Evolutionary conservation across 2,329 filamentous ascomycete species (phyloP).

Genomic region (Pyrenochaeta sp.): DNA sequence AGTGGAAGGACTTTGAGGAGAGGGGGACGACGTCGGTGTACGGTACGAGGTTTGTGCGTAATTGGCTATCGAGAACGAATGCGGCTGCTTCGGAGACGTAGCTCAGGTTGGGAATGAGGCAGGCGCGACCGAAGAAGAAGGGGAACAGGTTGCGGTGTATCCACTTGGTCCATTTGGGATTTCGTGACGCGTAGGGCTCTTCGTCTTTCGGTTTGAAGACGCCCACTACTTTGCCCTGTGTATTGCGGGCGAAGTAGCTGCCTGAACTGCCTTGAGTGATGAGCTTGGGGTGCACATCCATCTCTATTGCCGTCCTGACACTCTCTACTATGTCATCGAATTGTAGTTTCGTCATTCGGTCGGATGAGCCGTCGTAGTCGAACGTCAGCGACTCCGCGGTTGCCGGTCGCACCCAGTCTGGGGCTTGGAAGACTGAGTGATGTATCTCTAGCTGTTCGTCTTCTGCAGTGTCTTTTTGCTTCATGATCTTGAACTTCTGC

Average conservation of each 20-base stretch:
- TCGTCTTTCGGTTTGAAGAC: slow-evolving; percentile 99
- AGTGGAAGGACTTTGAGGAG: slow-evolving; percentile 96
- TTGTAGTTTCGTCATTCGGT: slow-evolving; percentile 76
- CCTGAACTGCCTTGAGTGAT: slow-evolving; percentile 97
- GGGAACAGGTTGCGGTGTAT: slow-evolving; percentile 97
- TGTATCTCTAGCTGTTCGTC: slow-evolving; percentile 94
- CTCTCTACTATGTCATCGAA: slow-evolving; percentile 92
- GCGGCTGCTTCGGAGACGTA: slow-evolving; percentile 98
- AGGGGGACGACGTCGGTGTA: slow-evolving; percentile 95
- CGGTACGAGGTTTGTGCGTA: slow-evolving; percentile 90
- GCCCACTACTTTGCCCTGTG: slow-evolving; percentile 90
- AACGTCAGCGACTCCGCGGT: slow-evolving; percentile 76
- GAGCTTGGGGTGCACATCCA: slow-evolving; percentile 92
- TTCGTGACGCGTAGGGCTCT: slow-evolving; percentile 94
- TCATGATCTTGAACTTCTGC: slow-evolving; percentile 90
- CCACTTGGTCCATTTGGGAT: slow-evolving; percentile 99
- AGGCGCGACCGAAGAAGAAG: slow-evolving; percentile 94
- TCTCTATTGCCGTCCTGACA: slow-evolving; percentile 86
- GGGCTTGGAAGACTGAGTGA: slow-evolving; percentile 94
- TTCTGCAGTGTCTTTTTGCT: slow-evolving; percentile 74
- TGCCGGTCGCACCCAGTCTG: slow-evolving; percentile 83
- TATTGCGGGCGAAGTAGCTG: slow-evolving; percentile 95
- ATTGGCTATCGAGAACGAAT: slow-evolving; percentile 89
- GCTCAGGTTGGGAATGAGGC: slow-evolving; percentile 94
- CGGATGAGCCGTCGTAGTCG: slow-evolving; percentile 63